phyloP scores from a whole-genome alignment of 805 yeast species.

The Wickerhamomyces silvicola region DNA sequence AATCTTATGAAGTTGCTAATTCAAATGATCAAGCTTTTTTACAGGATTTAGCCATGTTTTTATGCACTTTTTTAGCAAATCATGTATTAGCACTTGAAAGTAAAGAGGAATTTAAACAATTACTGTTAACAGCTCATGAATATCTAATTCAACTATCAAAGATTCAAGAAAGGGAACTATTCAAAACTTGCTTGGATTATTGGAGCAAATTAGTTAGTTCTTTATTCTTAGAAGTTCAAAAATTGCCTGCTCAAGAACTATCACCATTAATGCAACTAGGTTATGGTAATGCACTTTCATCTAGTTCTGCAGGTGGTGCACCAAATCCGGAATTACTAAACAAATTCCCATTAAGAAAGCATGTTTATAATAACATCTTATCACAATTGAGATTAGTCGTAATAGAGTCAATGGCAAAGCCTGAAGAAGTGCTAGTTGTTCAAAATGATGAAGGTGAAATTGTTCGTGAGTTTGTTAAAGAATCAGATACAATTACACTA shows the following conservation, averaged over 20 bases:
- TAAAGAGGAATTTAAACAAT: conserved; percentile 46
- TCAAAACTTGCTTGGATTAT: conserved; percentile 91
- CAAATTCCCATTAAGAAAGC: conserved; percentile 80
- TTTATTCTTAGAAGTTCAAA: conserved; percentile 80
- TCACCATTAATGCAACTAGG: conserved; percentile 73
- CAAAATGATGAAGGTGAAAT: conserved; percentile 99
- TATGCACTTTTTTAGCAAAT: conserved; percentile 74
- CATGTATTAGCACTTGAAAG: conserved; percentile 63
- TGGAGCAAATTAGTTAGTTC: conserved; percentile 86
- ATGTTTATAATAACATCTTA: conserved; percentile 70
- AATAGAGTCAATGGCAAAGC: conserved; percentile 96
- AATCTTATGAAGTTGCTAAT: conserved; percentile 66
- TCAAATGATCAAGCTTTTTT: conserved; percentile 87
- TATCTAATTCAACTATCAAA: conserved; percentile 80
- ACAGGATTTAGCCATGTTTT: conserved; percentile 90
- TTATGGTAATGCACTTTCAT: conserved; percentile 27
- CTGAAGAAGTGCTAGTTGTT: conserved; percentile 94
- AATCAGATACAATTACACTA: conserved; percentile 91
- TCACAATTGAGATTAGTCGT: conserved; percentile 86
- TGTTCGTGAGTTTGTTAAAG: conserved; percentile 94
- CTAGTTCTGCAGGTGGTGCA: conserved; percentile 64
- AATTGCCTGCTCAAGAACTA: conserved; percentile 63
- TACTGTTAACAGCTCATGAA: conserved; percentile 66
- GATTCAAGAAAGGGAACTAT: conserved; percentile 92
- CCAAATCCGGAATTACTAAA: conserved; percentile 74